A percentile compares a stretch with the other conserved stretches of the same genome.
Conservation (phyloP, 176 grass and related monocot species). For the Aegilops longissima region DNA sequence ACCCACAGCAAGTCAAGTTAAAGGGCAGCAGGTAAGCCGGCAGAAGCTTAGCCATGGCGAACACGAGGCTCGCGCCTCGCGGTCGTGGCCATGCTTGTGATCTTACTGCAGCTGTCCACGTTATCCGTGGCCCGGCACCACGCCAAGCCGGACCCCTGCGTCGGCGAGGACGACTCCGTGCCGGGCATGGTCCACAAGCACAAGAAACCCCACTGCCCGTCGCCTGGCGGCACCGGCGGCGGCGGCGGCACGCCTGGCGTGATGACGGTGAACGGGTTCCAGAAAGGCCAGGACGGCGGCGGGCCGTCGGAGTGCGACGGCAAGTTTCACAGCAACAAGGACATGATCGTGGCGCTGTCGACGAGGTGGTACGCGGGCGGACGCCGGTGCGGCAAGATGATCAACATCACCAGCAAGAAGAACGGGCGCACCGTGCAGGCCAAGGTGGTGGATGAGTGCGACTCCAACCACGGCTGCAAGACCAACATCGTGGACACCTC, state of each 20-base stretch:
- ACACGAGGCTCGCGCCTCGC: neutral
- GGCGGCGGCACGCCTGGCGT: neutral
- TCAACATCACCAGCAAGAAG: slow-evolving; percentile 24
- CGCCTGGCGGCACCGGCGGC: slow-evolving; percentile 3
- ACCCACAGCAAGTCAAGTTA: neutral
- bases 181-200: neutral
- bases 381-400: slow-evolving; percentile 16
- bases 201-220: slow-evolving; percentile 13
- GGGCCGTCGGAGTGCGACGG: slow-evolving; percentile 16
- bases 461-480: slow-evolving; percentile 26
- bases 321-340: slow-evolving; percentile 21
- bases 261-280: slow-evolving; percentile 36
- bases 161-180: neutral
- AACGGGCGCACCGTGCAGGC: slow-evolving; percentile 27
- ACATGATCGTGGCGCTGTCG: slow-evolving; percentile 34
- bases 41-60: neutral
- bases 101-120: neutral
- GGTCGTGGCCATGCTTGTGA: neutral
- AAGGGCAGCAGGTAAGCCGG: neutral
- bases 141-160: neutral
- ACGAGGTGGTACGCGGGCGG: slow-evolving; percentile 25
- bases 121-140: neutral
- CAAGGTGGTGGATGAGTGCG: slow-evolving; percentile 44
- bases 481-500: slow-evolving; percentile 48
- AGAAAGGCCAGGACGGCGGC: slow-evolving; percentile 8